phyloP scores from a whole-genome alignment of 805 yeast species.

The Metschnikowia noctiluminum region DNA sequence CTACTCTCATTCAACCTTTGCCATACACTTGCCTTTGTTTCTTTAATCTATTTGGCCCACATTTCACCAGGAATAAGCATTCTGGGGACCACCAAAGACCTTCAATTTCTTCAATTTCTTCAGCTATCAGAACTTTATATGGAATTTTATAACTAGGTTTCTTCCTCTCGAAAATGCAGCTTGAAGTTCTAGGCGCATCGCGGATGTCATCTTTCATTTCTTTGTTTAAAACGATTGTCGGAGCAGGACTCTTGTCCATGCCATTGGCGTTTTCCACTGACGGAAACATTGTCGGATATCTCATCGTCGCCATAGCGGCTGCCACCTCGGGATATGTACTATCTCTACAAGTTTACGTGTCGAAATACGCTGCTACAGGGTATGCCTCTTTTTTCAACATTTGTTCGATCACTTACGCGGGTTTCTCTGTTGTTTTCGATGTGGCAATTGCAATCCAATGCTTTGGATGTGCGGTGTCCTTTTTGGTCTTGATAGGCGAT shows the following conservation, averaged over 20 bases:
- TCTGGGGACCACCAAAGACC: too few species aligned
- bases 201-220: slow-evolving; percentile 58
- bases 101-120: too few species aligned
- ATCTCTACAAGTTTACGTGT: slow-evolving; percentile 55
- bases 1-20: too few species aligned
- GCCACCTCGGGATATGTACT: slow-evolving; percentile 65
- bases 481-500: slow-evolving; percentile 73
- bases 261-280: slow-evolving; percentile 70
- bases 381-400: slow-evolving; percentile 70
- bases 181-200: slow-evolving; percentile 38
- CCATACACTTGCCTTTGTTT: too few species aligned
- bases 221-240: slow-evolving; percentile 71
- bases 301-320: slow-evolving; percentile 59
- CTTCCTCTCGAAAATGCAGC: background rate
- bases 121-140: too few species aligned
- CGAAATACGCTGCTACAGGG: slow-evolving; percentile 54
- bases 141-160: background rate
- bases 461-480: slow-evolving; percentile 72
- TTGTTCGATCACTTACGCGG: slow-evolving; percentile 65
- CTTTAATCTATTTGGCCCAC: too few species aligned
- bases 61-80: too few species aligned
- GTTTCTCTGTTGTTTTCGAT: slow-evolving; percentile 63
- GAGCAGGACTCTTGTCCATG: slow-evolving; percentile 76
- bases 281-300: slow-evolving; percentile 56
- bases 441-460: slow-evolving; percentile 72